phyloP scores from a whole-genome alignment of 1,284 basidiomycete genomes.

The Baeospora myosura region DNA sequence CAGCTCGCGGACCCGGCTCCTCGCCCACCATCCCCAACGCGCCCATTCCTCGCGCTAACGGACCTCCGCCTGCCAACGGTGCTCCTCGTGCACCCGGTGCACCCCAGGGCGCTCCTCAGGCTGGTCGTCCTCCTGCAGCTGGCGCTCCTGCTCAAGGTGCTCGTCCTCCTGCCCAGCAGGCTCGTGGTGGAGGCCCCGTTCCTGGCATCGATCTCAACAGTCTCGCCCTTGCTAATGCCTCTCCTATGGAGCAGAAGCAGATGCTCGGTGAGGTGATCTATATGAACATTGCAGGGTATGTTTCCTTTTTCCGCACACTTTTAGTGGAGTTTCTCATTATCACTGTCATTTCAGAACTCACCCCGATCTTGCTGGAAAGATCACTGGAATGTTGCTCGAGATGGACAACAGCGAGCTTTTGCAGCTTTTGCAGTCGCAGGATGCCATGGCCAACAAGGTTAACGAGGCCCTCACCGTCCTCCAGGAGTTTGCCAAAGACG shows the following conservation, averaged over 20 bases:
- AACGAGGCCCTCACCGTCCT: slow-evolving; percentile 80
- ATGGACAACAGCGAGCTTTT: slow-evolving; percentile 93
- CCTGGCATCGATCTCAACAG: slow-evolving; percentile 37
- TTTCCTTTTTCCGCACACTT: slow-evolving; percentile 17
- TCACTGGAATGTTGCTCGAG: slow-evolving; percentile 95
- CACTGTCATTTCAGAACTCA: slow-evolving; percentile 40
- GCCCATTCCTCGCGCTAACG: slow-evolving; percentile 51
- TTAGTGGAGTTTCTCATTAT: slow-evolving; percentile 12
- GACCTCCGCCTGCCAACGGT: slow-evolving; percentile 44
- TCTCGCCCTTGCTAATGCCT: slow-evolving; percentile 61
- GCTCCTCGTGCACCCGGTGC: slow-evolving; percentile 42
- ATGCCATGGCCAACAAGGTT: slow-evolving; percentile 82
- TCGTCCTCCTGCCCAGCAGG: slow-evolving; percentile 18
- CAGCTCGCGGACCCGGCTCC: slow-evolving; percentile 45
- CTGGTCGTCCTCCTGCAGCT: slow-evolving; percentile 31
- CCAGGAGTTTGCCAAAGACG: slow-evolving; percentile 67
- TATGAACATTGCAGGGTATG: slow-evolving; percentile 77
- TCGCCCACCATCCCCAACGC: slow-evolving; percentile 57
- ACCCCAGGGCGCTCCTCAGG: slow-evolving; percentile 34
- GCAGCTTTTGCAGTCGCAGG: slow-evolving; percentile 74
- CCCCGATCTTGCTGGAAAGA: slow-evolving; percentile 92
- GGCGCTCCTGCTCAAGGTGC: slow-evolving; percentile 29
- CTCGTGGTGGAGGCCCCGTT: slow-evolving; percentile 29
- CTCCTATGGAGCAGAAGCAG: slow-evolving; percentile 92
- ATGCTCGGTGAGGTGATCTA: slow-evolving; percentile 93